These are phyloP conservation scores for Priceomyces medius DNA, from an alignment of 805 yeast species.

Conservation along the genomic window DNA sequence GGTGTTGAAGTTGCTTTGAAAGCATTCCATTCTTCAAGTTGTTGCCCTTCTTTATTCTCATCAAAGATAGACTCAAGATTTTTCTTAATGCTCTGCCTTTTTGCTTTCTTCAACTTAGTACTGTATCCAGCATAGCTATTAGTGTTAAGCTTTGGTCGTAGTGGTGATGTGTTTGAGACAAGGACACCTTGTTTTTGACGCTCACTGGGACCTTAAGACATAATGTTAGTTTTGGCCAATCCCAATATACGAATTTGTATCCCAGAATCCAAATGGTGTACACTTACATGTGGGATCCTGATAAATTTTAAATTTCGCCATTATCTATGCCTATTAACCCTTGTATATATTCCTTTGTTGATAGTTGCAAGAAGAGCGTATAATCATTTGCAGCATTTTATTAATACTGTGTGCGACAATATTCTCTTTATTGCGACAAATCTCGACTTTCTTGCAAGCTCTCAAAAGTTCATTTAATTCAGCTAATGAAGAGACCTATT, in stretches of 20 bases:
- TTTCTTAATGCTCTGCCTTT: conserved; percentile 1
- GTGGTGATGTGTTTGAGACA: not conserved
- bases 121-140: not conserved
- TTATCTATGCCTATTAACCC: too few relatives aligned
- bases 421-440: not conserved
- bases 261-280: too few relatives aligned
- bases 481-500: too few relatives aligned
- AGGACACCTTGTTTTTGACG: not conserved
- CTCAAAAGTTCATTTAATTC: too few relatives aligned
- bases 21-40: not conserved
- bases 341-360: too few relatives aligned
- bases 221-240: not conserved
- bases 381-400: not conserved
- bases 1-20: conserved; percentile 13
- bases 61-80: conserved; percentile 16
- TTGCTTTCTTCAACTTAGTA: not conserved
- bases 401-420: not conserved
- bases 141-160: not conserved
- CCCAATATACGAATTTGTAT: too few relatives aligned
- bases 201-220: not conserved
- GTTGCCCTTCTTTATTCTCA: conserved; percentile 4
- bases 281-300: conserved; percentile 6
- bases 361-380: too few relatives aligned
- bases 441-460: not conserved
- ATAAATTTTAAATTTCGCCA: conserved; percentile 2